Conservation (phyloP, 768 basidiomycete genomes). For the Tylopilus balloui region DNA sequence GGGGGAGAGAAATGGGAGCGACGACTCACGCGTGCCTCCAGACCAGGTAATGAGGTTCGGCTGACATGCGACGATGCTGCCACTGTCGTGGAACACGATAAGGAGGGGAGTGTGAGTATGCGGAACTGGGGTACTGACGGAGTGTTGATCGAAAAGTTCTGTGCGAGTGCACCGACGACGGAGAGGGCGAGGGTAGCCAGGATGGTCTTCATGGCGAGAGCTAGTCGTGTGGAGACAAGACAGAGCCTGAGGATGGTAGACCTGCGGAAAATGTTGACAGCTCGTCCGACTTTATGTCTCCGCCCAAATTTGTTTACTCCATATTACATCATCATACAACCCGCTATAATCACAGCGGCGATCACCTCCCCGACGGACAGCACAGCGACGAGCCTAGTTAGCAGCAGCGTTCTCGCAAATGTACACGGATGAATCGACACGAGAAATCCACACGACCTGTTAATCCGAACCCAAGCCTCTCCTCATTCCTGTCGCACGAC, state of each 20-base stretch:
- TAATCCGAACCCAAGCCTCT: neutral
- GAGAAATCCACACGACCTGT: neutral
- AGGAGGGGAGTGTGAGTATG: neutral
- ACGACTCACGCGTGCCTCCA: slow-evolving; percentile 52
- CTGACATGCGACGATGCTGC: slow-evolving; percentile 50
- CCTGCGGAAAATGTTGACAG: slow-evolving; percentile 14
- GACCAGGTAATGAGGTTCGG: slow-evolving; percentile 51
- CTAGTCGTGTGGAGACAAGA: slow-evolving; percentile 11
- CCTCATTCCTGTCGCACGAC: slow-evolving; percentile 20
- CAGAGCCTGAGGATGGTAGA: neutral
- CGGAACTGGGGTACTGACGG: slow-evolving; percentile 47
- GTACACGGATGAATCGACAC: slow-evolving; percentile 6
- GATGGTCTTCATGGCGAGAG: slow-evolving; percentile 45
- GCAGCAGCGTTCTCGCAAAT: slow-evolving; percentile 1
- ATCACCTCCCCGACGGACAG: neutral
- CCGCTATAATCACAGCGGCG: slow-evolving; percentile 14
- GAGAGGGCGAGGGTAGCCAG: slow-evolving; percentile 39
- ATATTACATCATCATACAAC: slow-evolving; percentile 6
- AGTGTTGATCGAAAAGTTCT: slow-evolving; percentile 60
- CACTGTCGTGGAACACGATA: slow-evolving; percentile 30
- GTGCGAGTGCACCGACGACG: slow-evolving; percentile 41
- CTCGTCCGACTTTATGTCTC: slow-evolving; percentile 30
- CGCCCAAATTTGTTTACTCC: slow-evolving; percentile 23
- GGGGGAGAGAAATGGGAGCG: rapidly evolving
- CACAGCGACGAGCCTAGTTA: neutral